Evolutionary conservation across 2,329 filamentous ascomycete genomes (phyloP).

Genomic region (Ophidiomyces ophidiicola): DNA sequence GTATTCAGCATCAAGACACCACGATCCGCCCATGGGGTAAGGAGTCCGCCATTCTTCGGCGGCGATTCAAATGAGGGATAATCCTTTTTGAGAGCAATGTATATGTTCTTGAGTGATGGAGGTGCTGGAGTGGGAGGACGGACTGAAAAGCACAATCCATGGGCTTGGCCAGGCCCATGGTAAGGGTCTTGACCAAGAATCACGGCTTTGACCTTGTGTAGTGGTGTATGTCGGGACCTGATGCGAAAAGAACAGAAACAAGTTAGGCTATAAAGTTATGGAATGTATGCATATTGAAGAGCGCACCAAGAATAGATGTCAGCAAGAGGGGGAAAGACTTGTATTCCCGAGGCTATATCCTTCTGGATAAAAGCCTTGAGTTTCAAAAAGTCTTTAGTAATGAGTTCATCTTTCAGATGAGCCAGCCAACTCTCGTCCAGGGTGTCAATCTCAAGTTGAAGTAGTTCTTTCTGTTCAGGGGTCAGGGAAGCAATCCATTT

Average conservation of each 20-base stretch:
- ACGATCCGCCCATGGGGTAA: constrained; percentile 87
- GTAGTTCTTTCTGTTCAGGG: constrained; percentile 65
- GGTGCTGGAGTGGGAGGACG: constrained; percentile 78
- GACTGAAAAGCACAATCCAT: constrained; percentile 91
- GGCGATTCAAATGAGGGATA: constrained; percentile 69
- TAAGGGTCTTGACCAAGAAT: constrained; percentile 96
- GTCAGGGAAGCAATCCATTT: constrained; percentile 76
- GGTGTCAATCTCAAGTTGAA: constrained; percentile 84
- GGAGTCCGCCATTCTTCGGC: constrained; percentile 63
- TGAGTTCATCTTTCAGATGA: constrained; percentile 74
- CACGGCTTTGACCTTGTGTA: constrained; percentile 78
- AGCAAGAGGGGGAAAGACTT: constrained; percentile 72
- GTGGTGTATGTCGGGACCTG: constrained; percentile 91
- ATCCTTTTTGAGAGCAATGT: constrained; percentile 73
- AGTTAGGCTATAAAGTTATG: not conserved
- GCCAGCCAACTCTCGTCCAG: constrained; percentile 85
- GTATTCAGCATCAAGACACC: constrained; percentile 92
- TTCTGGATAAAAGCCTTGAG: constrained; percentile 76
- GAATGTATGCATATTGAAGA: not conserved
- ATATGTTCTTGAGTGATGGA: constrained; percentile 88
- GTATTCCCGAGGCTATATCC: constrained; percentile 61
- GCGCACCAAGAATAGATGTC: constrained; percentile 90
- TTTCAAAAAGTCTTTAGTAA: constrained; percentile 66
- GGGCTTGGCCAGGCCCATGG: constrained; percentile 89
- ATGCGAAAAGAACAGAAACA: constrained; percentile 15